Conservation (phyloP, 2,329 filamentous ascomycete species). For the Domatiomyces globalis region DNA sequence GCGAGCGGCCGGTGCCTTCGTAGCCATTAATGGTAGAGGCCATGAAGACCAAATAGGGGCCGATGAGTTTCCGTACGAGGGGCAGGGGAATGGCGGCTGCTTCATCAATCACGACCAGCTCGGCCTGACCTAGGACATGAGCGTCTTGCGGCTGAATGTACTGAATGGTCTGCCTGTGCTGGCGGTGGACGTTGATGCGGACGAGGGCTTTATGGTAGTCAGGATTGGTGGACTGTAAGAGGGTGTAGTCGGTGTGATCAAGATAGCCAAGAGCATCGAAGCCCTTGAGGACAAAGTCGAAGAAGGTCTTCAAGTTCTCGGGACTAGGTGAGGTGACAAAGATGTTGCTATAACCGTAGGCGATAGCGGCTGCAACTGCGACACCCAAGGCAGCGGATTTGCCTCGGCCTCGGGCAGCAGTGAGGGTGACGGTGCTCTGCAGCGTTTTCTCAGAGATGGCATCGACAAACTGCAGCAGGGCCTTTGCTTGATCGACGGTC, state of each 20-base stretch:
- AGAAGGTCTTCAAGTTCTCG: conserved; percentile 95
- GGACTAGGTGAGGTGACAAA: conserved; percentile 97
- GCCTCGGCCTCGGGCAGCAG: conserved; percentile 83
- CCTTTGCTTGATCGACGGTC: conserved; percentile 92
- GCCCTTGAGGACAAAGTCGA: conserved; percentile 96
- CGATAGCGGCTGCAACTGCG: conserved; percentile 82
- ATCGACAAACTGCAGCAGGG: conserved; percentile 90
- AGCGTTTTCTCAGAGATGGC: conserved; percentile 93
- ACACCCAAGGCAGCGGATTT: conserved; percentile 95
- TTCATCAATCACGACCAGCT: conserved; percentile 91
- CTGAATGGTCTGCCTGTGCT: conserved; percentile 94
- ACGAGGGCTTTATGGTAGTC: conserved; percentile 99
- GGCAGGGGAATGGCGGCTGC: conserved; percentile 91
- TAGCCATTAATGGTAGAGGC: conserved; percentile 98
- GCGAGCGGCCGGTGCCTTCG: conserved; percentile 85
- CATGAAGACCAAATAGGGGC: conserved; percentile 97
- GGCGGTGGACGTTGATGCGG: conserved; percentile 83
- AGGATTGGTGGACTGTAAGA: conserved; percentile 94
- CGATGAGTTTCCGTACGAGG: conserved; percentile 83
- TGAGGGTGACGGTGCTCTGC: conserved; percentile 82
- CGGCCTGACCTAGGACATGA: conserved; percentile 86
- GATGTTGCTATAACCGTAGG: conserved; percentile 96
- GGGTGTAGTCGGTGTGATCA: conserved; percentile 93
- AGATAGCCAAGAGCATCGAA: conserved; percentile 90
- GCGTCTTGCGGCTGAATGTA: conserved; percentile 96